Evolutionary conservation across 169 alveolate species (phyloP), one percentile per base, ranked within the genome.

Genomic region (Fabrea salina): DNA sequence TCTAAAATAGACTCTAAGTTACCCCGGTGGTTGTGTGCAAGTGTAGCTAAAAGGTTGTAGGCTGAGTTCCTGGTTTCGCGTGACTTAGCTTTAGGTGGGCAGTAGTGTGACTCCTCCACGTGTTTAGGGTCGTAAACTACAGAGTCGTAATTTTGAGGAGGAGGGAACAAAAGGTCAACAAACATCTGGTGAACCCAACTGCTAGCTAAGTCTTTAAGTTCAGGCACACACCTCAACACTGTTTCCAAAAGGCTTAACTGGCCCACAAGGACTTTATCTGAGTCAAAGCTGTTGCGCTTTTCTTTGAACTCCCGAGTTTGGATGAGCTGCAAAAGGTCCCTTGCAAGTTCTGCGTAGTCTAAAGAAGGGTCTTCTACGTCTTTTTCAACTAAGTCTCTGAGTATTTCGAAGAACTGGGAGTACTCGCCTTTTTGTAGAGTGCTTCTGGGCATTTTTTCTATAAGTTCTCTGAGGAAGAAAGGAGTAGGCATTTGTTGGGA

Each of bases 221-320:
- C 81, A 16, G 50, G 58, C n/a, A 50, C 67, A 19, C 33, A 19
- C 4, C 51, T 27, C n/a, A 87, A 57, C 0, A 87, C 43, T 37
- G 67, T 80, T 25, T 84, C 87, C 30, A 81, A 54, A 35, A 88
- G 27, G 58, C 68, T 79, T 33, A 91, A 47, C 22, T 80, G 68
- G 1, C 95, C 93, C 13, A 83, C 76, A 11, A 88, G 68, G 33
- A 86, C 82, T 75, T 84, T 89, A 70, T 91, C 95, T 25, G 83
- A 74, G 30, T 49, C 1, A 11, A 75, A 44, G 5, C 79, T 59
- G n/a, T 51, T 70, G 54, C 91, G 61, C 13, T 59, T 76, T 64
- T 91, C 95, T 50, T 40, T 71, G n/a, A 84, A 51, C 44, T 80
- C 49, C 59, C 88, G 93, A 4, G 33, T n/a, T 25, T 71, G 77